These are phyloP conservation scores for Clarireedia hainanense DNA, from an alignment of 2,329 filamentous ascomycete genomes.

Conservation along the genomic window DNA sequence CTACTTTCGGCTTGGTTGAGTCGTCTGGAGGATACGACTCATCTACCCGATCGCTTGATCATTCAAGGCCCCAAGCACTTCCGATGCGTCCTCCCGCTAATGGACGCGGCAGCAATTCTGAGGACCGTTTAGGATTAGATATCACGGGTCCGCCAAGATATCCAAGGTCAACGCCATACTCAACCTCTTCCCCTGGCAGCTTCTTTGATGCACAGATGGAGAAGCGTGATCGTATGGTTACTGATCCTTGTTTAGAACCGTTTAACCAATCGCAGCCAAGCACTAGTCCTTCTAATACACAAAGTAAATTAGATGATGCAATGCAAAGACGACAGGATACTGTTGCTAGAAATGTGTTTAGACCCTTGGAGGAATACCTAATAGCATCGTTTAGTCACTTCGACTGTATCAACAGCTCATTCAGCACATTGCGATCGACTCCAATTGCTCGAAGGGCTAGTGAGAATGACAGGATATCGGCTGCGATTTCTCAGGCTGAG, in stretches of 20 bases:
- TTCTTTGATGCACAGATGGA: slow-evolving; percentile 16
- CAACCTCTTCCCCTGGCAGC: slow-evolving; percentile 22
- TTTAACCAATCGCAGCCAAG: background rate
- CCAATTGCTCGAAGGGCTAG: slow-evolving; percentile 25
- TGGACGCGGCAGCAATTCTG: background rate
- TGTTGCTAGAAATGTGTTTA: slow-evolving; percentile 56
- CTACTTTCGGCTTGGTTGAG: background rate
- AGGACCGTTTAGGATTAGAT: background rate
- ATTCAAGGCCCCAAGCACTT: slow-evolving; percentile 4
- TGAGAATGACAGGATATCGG: slow-evolving; percentile 16
- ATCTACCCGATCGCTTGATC: background rate
- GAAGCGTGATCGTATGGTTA: slow-evolving; percentile 1
- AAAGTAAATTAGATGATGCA: background rate
- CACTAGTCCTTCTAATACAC: slow-evolving; percentile 3
- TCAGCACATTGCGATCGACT: slow-evolving; percentile 45
- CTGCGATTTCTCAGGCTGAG: slow-evolving; percentile 24
- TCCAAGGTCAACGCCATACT: slow-evolving; percentile 15
- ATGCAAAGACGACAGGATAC: slow-evolving; percentile 31
- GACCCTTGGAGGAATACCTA: slow-evolving; percentile 70
- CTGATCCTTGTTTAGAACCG: slow-evolving; percentile 1
- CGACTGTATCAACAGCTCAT: slow-evolving; percentile 70
- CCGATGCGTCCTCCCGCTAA: background rate
- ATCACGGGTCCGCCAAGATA: background rate
- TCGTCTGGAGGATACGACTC: background rate
- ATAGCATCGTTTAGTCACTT: slow-evolving; percentile 59